phyloP scores from a whole-genome alignment of 345 rosid species.

The Eucalyptus sideroxylon region DNA sequence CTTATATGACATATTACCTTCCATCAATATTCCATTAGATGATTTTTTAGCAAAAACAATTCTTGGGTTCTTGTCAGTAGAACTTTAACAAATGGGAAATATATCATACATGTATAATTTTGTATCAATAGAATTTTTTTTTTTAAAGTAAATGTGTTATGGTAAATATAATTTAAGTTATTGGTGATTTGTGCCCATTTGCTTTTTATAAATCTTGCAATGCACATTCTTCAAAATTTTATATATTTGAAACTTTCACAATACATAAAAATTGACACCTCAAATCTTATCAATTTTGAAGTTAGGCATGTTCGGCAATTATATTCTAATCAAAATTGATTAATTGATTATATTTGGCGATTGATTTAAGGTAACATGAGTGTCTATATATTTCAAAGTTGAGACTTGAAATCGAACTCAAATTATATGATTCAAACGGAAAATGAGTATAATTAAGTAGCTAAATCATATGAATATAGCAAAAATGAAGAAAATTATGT shows the following conservation, averaged over 20 bases:
- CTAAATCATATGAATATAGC: not conserved
- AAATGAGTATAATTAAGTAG: not conserved
- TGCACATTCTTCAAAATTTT: too few species aligned
- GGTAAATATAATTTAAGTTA: too few species aligned
- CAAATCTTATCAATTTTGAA: not conserved
- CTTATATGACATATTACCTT: accelerated
- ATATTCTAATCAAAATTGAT: accelerated
- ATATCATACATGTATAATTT: too few species aligned
- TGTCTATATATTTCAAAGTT: not conserved
- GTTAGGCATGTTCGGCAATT: not conserved
- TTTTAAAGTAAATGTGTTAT: too few species aligned
- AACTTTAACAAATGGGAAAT: not conserved
- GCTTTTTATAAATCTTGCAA: too few species aligned
- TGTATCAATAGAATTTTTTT: too few species aligned
- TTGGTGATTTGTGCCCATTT: too few species aligned
- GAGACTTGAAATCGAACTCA: accelerated
- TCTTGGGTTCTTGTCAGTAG: not conserved
- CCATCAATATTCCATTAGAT: accelerated
- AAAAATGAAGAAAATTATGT: not conserved
- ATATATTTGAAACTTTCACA: too few species aligned
- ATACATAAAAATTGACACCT: not conserved
- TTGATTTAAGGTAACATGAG: too few species aligned
- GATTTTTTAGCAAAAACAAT: too few species aligned
- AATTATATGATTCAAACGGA: not conserved
- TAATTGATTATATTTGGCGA: not conserved